Evolutionary conservation across 192 early-diverging fungal genomes (phyloP), one percentile per base, ranked within the genome.

Genomic region (Umbelopsis sp.): DNA sequence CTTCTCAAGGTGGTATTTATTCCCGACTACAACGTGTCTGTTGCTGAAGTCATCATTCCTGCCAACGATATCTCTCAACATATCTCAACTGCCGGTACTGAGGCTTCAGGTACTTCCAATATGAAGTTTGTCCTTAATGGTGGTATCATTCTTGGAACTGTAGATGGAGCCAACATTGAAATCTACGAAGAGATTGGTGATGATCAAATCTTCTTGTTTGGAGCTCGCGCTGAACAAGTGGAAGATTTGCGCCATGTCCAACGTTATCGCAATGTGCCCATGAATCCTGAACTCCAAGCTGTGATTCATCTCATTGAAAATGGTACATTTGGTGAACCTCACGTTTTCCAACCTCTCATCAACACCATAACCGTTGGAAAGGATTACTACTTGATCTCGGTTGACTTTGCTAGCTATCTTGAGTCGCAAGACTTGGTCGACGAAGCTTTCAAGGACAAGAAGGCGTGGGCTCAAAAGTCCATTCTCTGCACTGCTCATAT

Each of bases 41-140:
- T 98, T 5, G 97, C 97, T 32, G 97, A 98, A 85, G 84, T 95
- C 69, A 93, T 99, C 71, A 91, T 96, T 78, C 97, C 97, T 3
- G 97, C 97, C 45, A 96, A 93, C 72, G 97, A 99, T 83, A 95
- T 99, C 70, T 99, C 97, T 50, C 97, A 99, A 87, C 97, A 99
- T 83, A 99, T 99, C 78, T 99, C 97, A 26, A 98, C 96, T 5
- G 97, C 97, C 20, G 97, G 97, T 69, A 99, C 96, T 12, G 97
- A 99, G 82, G 97, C 96, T 21, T 97, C 96, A 21, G 97, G 97
- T 54, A 99, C 97, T 10, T 97, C 96, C 21, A 99, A 99, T 87
- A 99, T 99, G 96, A 98, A 99, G 87, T 99, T 99, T 87, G 96
- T 98, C 51, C 81, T 99, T 47, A 99, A 99, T 81, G 96, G 97